phyloP scores from a whole-genome alignment of 768 basidiomycete genomes.

The Strobilomyces confusus region DNA sequence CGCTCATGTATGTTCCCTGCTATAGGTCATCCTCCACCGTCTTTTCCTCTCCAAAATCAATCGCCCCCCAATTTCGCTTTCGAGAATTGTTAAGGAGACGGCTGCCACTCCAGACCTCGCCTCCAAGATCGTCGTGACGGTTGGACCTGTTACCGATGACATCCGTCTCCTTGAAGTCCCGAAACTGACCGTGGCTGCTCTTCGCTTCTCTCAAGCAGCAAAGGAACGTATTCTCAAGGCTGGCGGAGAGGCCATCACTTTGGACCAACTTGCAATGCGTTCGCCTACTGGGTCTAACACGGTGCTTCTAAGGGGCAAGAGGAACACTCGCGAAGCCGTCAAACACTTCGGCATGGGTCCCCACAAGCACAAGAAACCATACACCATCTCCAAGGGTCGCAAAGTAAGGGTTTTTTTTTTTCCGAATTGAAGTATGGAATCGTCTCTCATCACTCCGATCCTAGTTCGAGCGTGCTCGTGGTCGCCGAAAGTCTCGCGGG shows the following conservation, averaged over 20 bases:
- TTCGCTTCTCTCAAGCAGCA: slow-evolving; percentile 90
- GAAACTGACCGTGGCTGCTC: slow-evolving; percentile 90
- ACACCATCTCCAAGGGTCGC: slow-evolving; percentile 93
- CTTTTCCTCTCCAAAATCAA: slow-evolving; percentile 97
- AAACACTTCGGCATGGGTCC: slow-evolving; percentile 99
- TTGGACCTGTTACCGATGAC: slow-evolving; percentile 95
- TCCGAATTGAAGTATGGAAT: too few relatives aligned
- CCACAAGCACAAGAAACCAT: slow-evolving; percentile 98
- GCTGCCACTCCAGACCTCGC: slow-evolving; percentile 56
- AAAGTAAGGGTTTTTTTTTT: slow-evolving; percentile 68
- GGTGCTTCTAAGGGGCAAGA: slow-evolving; percentile 86
- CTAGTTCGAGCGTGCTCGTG: slow-evolving; percentile 95
- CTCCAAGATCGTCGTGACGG: slow-evolving; percentile 83
- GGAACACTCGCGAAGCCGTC: slow-evolving; percentile 90
- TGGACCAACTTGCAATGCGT: slow-evolving; percentile 94
- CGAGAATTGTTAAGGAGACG: slow-evolving; percentile 85
- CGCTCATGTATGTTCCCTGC: slow-evolving; percentile 18
- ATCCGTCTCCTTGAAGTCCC: slow-evolving; percentile 81
- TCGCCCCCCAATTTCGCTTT: slow-evolving; percentile 94
- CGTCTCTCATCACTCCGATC: slow-evolving; percentile 2
- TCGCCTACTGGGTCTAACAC: slow-evolving; percentile 96
- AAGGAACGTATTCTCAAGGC: slow-evolving; percentile 94
- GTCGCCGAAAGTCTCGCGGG: slow-evolving; percentile 96
- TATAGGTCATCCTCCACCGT: slow-evolving; percentile 86
- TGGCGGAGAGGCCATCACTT: slow-evolving; percentile 90